Evolutionary conservation across 2,329 filamentous ascomycete genomes (phyloP).

Genomic region (Incumbomyces lentus): DNA sequence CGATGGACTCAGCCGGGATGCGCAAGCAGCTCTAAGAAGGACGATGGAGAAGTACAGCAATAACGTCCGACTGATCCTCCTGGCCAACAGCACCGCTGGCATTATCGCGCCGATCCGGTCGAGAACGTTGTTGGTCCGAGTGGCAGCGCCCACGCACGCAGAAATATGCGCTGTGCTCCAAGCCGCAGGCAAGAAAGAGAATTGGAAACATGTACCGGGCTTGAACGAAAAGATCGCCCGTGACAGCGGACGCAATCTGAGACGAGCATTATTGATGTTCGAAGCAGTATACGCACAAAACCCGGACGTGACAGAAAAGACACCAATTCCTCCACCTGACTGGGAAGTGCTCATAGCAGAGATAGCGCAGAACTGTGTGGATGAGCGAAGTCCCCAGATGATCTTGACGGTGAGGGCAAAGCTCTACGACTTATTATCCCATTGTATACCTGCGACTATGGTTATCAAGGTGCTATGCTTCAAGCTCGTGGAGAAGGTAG

Average conservation of each 20-base stretch:
- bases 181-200: slow-evolving; percentile 64
- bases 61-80: slow-evolving; percentile 78
- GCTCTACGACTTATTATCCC: slow-evolving; percentile 92
- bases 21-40: slow-evolving; percentile 82
- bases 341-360: slow-evolving; percentile 89
- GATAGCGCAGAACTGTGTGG: slow-evolving; percentile 86
- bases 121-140: slow-evolving; percentile 79
- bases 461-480: slow-evolving; percentile 93
- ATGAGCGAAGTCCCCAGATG: slow-evolving; percentile 79
- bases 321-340: slow-evolving; percentile 84
- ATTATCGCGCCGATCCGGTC: slow-evolving; percentile 98
- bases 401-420: slow-evolving; percentile 83
- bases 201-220: slow-evolving; percentile 64
- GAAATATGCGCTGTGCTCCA: slow-evolving; percentile 73
- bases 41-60: slow-evolving; percentile 99
- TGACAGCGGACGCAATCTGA: slow-evolving; percentile 82
- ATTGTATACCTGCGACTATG: slow-evolving; percentile 91
- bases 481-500: slow-evolving; percentile 72
- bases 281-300: slow-evolving; percentile 96
- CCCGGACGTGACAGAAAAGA: slow-evolving; percentile 51
- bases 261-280: slow-evolving; percentile 87
- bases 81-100: slow-evolving; percentile 94
- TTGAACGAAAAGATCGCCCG: slow-evolving; percentile 77
- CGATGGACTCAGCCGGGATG: slow-evolving; percentile 85
- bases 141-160: slow-evolving; percentile 74